Percentiles rank a stretch among this genome's conserved stretches.
Conservation (phyloP, 345 rosid species). For the Odontarrhena argentea region DNA sequence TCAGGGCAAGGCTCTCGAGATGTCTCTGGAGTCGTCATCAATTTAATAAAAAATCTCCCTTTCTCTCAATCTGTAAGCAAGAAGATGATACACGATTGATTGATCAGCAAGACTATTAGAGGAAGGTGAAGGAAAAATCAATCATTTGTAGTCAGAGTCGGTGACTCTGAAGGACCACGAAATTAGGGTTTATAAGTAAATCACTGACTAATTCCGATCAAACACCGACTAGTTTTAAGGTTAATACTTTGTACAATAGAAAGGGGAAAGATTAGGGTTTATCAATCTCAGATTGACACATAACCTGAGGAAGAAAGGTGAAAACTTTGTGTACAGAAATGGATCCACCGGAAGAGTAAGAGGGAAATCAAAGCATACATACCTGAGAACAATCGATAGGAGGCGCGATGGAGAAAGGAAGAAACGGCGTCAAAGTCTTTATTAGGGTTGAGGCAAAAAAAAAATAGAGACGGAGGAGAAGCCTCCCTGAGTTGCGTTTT, state of each 20-base stretch:
- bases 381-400: conserved; percentile 20
- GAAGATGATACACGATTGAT: neutral
- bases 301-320: neutral
- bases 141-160: neutral
- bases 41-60: neutral
- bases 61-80: conserved; percentile 6
- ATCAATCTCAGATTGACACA: conserved; percentile 6
- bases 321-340: neutral
- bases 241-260: conserved; percentile 5
- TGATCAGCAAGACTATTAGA: neutral
- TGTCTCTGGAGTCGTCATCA: conserved; percentile 79
- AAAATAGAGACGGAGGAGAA: neutral
- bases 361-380: conserved; percentile 17
- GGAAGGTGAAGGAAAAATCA: neutral
- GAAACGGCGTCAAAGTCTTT: conserved; percentile 16
- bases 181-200: conserved; percentile 21
- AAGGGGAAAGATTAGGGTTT: conserved; percentile 22
- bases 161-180: neutral
- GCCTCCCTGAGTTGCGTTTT: neutral
- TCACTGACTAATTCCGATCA: neutral
- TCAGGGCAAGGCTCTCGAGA: conserved; percentile 87
- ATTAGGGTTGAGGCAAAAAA: conserved; percentile 28
- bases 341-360: neutral
- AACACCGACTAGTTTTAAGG: neutral
- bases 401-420: neutral